A percentile compares a stretch with the other conserved stretches of the same genome.
Evolutionary conservation across 345 rosid species (phyloP).

Genomic region (Xanthoceras sorbifolium): DNA sequence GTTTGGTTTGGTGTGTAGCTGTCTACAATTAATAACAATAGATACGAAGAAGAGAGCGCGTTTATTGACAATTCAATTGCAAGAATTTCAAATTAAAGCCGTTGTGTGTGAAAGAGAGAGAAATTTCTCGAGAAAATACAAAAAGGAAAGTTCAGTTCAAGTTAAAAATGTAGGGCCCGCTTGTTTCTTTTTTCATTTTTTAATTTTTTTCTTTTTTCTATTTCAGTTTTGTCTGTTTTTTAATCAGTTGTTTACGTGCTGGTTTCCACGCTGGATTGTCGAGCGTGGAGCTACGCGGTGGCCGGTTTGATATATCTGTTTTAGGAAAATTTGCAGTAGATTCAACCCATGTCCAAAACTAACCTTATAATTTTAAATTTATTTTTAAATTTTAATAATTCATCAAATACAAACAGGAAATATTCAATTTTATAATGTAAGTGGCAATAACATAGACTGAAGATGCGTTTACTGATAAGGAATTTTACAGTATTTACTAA

Average conservation of each 20-base stretch:
- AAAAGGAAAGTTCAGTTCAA: constrained; percentile 26
- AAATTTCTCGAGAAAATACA: constrained; percentile 61
- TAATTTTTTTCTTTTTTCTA: not conserved
- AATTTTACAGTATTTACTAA: too few species aligned
- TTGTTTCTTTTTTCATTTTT: not conserved
- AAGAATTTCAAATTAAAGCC: constrained; percentile 49
- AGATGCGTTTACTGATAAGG: too few species aligned
- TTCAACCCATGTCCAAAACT: too few species aligned
- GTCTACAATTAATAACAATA: not conserved
- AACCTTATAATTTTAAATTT: too few species aligned
- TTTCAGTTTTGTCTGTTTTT: not conserved
- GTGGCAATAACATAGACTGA: too few species aligned
- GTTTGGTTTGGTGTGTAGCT: not conserved
- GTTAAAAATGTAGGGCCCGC: constrained; percentile 16
- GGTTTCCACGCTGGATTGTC: not conserved
- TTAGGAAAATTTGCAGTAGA: too few species aligned
- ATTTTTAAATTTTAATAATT: too few species aligned
- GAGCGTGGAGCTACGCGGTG: not conserved
- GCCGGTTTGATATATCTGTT: not conserved
- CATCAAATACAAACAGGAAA: too few species aligned
- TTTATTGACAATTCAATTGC: not conserved
- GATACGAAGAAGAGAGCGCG: constrained; percentile 30
- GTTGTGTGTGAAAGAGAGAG: constrained; percentile 25
- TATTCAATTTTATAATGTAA: too few species aligned
- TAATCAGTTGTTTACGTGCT: not conserved